Conservation (phyloP, 208 protist species). For the Acanthamoeba rhysodes region DNA sequence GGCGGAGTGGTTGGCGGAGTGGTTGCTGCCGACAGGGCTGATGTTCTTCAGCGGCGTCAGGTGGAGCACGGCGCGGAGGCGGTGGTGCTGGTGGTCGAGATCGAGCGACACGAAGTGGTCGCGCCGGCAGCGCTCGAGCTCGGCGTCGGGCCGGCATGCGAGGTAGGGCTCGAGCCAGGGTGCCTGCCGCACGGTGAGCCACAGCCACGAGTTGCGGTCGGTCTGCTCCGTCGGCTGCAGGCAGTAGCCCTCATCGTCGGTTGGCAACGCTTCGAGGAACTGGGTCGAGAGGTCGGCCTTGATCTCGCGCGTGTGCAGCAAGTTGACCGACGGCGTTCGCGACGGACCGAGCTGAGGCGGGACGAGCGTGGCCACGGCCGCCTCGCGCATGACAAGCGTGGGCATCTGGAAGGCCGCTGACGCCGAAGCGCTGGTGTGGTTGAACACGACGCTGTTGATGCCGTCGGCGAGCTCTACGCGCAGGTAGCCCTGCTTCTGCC, state of each 20-base stretch:
- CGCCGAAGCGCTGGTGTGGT: not conserved
- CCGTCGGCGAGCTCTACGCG: not conserved
- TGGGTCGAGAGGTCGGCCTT: constrained; percentile 13
- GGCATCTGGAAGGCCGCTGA: not conserved
- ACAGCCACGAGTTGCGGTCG: constrained; percentile 42
- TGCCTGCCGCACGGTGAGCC: constrained; percentile 13
- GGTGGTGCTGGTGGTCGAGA: not conserved
- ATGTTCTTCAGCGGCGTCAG: not conserved
- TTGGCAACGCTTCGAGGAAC: not conserved
- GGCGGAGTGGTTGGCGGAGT: not conserved
- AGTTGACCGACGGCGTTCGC: not conserved
- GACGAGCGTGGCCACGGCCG: not conserved
- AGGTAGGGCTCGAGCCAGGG: constrained; percentile 43
- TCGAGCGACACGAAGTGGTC: not conserved
- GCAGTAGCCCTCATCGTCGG: constrained; percentile 1
- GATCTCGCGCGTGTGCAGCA: not conserved
- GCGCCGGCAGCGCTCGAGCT: not conserved
- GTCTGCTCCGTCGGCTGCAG: constrained; percentile 29
- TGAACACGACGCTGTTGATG: not conserved
- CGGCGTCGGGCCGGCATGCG: not conserved
- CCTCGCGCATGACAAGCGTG: not conserved
- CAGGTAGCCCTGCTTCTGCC: not conserved
- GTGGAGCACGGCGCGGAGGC: not conserved
- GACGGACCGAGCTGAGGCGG: not conserved
- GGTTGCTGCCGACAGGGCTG: not conserved